Conservation (phyloP, 495 filamentous ascomycete genomes). For the Penicillium taxi region DNA sequence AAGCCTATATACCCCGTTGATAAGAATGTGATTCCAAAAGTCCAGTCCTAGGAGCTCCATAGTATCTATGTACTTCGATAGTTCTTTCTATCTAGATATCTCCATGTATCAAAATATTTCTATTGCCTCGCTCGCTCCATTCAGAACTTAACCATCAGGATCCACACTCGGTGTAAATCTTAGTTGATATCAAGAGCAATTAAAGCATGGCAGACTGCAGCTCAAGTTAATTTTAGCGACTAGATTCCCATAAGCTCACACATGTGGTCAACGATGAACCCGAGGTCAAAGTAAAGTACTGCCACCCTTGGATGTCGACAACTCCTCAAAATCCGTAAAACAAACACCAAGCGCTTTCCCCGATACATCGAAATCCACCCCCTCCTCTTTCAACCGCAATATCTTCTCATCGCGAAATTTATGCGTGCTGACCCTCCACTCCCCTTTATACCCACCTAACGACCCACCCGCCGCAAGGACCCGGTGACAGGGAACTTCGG, state of each 20-base stretch:
- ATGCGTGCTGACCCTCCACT: constrained; percentile 18
- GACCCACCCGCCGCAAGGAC: constrained; percentile 27
- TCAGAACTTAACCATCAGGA: no score
- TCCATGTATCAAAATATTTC: no score
- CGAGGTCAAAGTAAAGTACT: not conserved
- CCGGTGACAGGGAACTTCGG: constrained; percentile 47
- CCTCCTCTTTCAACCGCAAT: constrained; percentile 21
- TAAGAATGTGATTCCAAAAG: no score
- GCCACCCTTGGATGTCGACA: constrained; percentile 6
- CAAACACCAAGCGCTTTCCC: constrained; percentile 22
- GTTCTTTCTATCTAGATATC: no score
- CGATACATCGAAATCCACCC: constrained; percentile 23
- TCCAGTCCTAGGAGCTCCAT: no score
- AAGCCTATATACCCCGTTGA: no score
- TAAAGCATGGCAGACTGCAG: no score
- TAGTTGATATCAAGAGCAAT: no score
- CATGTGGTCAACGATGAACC: no score
- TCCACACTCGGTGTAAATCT: no score
- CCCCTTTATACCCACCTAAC: constrained; percentile 30
- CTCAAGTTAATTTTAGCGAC: not conserved
- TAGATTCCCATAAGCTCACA: not conserved
- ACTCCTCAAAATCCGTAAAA: constrained; percentile 27
- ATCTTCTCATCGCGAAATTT: constrained; percentile 25
- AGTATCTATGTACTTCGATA: no score
- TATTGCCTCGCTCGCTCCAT: no score